Percentiles rank a stretch among this genome's conserved stretches.
These are phyloP conservation scores for Xylariaceae sp. DNA, from an alignment of 2,329 filamentous ascomycete species.

Conservation along the genomic window DNA sequence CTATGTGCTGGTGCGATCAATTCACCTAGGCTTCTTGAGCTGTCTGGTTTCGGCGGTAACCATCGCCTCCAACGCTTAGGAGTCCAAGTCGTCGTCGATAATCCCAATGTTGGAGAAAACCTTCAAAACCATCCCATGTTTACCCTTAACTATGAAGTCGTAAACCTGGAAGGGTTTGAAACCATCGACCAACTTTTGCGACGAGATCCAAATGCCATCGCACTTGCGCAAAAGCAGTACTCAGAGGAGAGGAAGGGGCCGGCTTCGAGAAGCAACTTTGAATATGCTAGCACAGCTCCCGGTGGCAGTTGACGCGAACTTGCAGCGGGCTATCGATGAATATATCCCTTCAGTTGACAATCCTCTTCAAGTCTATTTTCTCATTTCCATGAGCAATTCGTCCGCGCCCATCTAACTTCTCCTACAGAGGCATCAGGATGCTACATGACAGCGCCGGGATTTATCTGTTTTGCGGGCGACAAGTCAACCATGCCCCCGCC, in stretches of 20 bases:
- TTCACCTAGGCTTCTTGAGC: conserved; percentile 40
- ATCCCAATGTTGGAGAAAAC: conserved; percentile 37
- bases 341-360: background rate
- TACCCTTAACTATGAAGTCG: conserved; percentile 23
- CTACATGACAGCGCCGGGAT: background rate
- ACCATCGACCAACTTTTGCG: conserved; percentile 23
- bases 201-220: conserved; percentile 16
- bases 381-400: conserved; percentile 6
- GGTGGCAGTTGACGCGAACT: conserved; percentile 1
- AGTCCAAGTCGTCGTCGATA: conserved; percentile 31
- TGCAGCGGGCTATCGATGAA: conserved; percentile 31
- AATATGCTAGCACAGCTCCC: conserved; percentile 21
- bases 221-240: conserved; percentile 22
- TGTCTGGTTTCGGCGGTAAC: conserved; percentile 38
- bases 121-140: conserved; percentile 33
- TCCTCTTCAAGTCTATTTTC: background rate
- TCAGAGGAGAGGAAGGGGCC: conserved; percentile 19
- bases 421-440: conserved; percentile 7
- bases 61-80: conserved; percentile 31
- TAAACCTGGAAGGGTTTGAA: conserved; percentile 13
- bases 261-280: conserved; percentile 19
- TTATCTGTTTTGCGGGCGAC: background rate
- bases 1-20: conserved; percentile 40
- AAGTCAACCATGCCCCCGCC: background rate
- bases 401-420: conserved; percentile 7